Evolutionary conservation across 2,329 filamentous ascomycete species (phyloP).

Genomic region (Sporothrix pseudoabietina): DNA sequence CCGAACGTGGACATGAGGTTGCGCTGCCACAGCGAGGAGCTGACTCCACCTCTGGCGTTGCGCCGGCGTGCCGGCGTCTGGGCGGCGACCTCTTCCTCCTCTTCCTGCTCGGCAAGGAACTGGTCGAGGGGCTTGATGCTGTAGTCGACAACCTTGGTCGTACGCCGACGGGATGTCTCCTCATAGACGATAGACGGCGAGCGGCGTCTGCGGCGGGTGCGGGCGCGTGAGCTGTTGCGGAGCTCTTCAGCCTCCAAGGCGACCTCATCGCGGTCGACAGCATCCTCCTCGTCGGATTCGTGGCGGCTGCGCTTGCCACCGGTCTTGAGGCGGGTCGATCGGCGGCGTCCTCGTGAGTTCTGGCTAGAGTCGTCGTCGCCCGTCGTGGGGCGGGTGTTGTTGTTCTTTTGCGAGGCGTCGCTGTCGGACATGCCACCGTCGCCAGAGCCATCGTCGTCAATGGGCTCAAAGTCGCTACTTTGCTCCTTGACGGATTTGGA

Average conservation of each 20-base stretch:
- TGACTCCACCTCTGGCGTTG: conserved; percentile 63
- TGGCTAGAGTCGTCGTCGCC: conserved; percentile 50
- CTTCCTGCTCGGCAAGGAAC: conserved; percentile 73
- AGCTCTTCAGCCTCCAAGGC: conserved; percentile 68
- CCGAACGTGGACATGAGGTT: conserved; percentile 87
- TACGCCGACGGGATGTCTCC: conserved; percentile 55
- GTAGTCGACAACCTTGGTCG: conserved; percentile 76
- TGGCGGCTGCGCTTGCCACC: conserved; percentile 52
- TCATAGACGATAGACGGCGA: conserved; percentile 63
- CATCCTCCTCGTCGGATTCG: conserved; percentile 60
- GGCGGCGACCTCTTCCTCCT: conserved; percentile 65
- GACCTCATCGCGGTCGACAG: conserved; percentile 64
- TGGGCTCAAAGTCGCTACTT: conserved; percentile 63
- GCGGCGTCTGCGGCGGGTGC: conserved; percentile 53
- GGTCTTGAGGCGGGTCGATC: conserved; percentile 42
- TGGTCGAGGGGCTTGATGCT: conserved; percentile 77
- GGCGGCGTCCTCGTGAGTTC: conserved; percentile 53
- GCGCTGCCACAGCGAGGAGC: conserved; percentile 67
- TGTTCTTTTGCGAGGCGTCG: conserved; percentile 37
- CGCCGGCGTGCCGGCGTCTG: conserved; percentile 70
- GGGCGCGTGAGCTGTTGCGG: conserved; percentile 55
- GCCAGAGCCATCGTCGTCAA: conserved; percentile 59
- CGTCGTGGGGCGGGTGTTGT: conserved; percentile 41
- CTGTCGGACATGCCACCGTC: conserved; percentile 52
- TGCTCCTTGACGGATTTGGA: conserved; percentile 53